A percentile compares a stretch with the other conserved stretches of the same genome.
Evolutionary conservation across 305 asterid species (phyloP).

Genomic region (Fraxinus paxiana): DNA sequence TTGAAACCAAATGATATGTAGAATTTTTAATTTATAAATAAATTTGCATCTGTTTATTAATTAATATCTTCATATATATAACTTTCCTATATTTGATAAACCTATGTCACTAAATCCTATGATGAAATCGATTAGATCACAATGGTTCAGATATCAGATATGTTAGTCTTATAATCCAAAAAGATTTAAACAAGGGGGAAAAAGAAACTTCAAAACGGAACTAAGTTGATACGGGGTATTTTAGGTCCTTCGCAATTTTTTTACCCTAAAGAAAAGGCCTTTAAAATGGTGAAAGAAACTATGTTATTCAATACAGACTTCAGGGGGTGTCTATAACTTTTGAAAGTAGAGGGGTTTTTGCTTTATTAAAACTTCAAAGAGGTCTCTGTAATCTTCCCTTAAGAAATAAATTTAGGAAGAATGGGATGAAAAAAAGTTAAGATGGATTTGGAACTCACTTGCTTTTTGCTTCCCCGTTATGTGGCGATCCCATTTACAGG

Average conservation of each 20-base stretch:
- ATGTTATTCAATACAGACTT: not conserved
- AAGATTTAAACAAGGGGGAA: not conserved
- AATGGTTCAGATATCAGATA: not conserved
- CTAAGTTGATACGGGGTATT: not conserved
- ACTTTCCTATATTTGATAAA: not conserved
- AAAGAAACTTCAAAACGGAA: not conserved
- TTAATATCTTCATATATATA: not conserved
- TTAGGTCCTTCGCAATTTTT: not conserved
- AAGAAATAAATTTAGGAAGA: not conserved
- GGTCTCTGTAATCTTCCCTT: not conserved
- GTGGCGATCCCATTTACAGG: conserved; percentile 44
- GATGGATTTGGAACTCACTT: conserved; percentile 12
- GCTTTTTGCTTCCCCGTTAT: not conserved
- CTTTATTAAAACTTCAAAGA: not conserved
- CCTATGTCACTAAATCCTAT: not conserved
- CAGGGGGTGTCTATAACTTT: not conserved
- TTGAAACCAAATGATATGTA: not conserved
- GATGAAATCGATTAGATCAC: not conserved
- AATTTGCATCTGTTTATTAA: not conserved
- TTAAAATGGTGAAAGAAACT: not conserved
- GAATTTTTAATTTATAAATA: not conserved
- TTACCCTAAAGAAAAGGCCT: not conserved
- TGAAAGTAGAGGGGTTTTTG: not conserved
- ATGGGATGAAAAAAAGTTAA: not conserved
- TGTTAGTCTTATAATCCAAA: not conserved